phyloP scores from a whole-genome alignment of 257 asterid species.

The Gardenia jasminoides region DNA sequence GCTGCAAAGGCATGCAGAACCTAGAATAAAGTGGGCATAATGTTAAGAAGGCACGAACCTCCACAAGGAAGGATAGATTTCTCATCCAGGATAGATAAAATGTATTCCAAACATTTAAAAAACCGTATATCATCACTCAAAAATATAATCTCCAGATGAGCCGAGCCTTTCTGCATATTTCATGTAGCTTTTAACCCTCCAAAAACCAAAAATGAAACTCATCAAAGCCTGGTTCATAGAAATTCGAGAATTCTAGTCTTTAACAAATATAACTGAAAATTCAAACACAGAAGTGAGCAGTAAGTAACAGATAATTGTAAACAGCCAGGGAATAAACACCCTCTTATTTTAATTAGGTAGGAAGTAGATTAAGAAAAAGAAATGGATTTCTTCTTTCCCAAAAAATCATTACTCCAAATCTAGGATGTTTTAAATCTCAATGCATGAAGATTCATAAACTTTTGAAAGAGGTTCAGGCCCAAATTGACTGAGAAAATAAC shows the following conservation, averaged over 20 bases:
- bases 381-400: too few species aligned
- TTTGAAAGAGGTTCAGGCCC: background rate
- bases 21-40: slow-evolving; percentile 34
- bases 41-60: slow-evolving; percentile 8
- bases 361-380: background rate
- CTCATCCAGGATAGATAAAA: background rate
- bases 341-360: background rate
- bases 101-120: slow-evolving; percentile 2
- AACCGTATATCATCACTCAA: background rate
- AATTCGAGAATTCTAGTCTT: background rate
- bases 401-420: background rate
- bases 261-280: background rate
- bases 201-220: background rate
- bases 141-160: background rate
- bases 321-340: too few species aligned
- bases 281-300: background rate
- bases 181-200: background rate
- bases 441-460: background rate
- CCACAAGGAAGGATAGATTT: background rate
- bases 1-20: slow-evolving; percentile 96
- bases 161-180: background rate
- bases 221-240: background rate
- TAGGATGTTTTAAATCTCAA: background rate
- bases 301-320: background rate
- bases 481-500: background rate